Conservation (phyloP, 805 yeast genomes). For the Spathaspora hagerdaliae region DNA sequence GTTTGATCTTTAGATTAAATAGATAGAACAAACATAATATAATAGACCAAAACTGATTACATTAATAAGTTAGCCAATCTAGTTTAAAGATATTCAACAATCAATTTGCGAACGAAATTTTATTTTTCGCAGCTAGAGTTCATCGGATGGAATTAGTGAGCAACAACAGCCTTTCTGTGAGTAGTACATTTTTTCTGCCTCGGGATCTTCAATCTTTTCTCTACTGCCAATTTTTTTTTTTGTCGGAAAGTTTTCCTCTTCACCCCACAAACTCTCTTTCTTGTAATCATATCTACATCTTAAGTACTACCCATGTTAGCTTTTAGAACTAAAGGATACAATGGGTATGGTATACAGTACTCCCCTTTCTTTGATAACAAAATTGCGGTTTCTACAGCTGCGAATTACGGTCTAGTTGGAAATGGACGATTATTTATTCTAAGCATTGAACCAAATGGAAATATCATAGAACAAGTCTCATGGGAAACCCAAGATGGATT, state of each 20-base stretch:
- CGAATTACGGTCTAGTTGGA: constrained; percentile 92
- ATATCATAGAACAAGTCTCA: constrained; percentile 46
- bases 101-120: too few species aligned
- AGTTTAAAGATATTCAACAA: too few species aligned
- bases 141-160: too few species aligned
- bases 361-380: constrained; percentile 91
- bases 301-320: constrained; percentile 49
- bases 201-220: background rate
- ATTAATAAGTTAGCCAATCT: too few species aligned
- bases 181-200: too few species aligned
- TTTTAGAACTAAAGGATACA: constrained; percentile 72
- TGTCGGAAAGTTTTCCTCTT: background rate
- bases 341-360: constrained; percentile 84
- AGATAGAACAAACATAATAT: too few species aligned
- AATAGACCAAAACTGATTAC: too few species aligned
- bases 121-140: too few species aligned
- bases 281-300: background rate
- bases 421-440: constrained; percentile 79
- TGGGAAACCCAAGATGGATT: constrained; percentile 94
- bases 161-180: too few species aligned
- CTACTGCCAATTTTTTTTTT: background rate
- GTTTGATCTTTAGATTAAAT: constrained; percentile 12
- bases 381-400: constrained; percentile 84
- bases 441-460: constrained; percentile 64
- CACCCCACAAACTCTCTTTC: background rate